Evolutionary conservation across 495 filamentous ascomycete species (phyloP).

Genomic region (Hyaloscypha variabilis): DNA sequence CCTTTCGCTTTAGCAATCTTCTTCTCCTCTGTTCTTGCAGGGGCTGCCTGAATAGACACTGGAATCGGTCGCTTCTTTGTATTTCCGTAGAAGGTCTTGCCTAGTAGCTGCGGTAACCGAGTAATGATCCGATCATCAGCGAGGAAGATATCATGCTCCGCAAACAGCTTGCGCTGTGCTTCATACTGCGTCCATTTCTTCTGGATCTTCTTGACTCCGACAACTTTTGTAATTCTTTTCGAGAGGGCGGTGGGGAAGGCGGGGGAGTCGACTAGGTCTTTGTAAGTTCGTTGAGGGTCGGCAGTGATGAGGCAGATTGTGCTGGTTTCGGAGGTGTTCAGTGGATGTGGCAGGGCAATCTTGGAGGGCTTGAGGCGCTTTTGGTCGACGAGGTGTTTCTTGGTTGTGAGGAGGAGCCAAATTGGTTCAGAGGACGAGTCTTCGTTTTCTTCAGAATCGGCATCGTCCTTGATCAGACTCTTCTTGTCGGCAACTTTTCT

Average conservation of each 20-base stretch:
- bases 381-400: constrained; percentile 79
- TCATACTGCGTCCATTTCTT: constrained; percentile 87
- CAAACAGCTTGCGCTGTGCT: constrained; percentile 76
- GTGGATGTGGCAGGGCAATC: constrained; percentile 65
- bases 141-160: constrained; percentile 86
- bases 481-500: constrained; percentile 63
- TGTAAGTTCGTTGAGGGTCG: constrained; percentile 87
- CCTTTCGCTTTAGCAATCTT: constrained; percentile 54
- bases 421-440: constrained; percentile 52
- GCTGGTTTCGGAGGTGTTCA: constrained; percentile 61
- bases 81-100: constrained; percentile 83
- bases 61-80: constrained; percentile 85
- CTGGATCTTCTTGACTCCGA: constrained; percentile 81
- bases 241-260: constrained; percentile 74
- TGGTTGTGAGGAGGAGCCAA: constrained; percentile 87
- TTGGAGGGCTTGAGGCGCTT: constrained; percentile 75
- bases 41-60: constrained; percentile 65
- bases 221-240: constrained; percentile 75
- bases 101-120: constrained; percentile 73
- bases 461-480: constrained; percentile 68
- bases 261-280: constrained; percentile 77
- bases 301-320: constrained; percentile 83
- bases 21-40: constrained; percentile 70
- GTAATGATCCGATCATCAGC: constrained; percentile 83
- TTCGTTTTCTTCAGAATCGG: constrained; percentile 48